Evolutionary conservation across 192 early-diverging fungal genomes (phyloP), one percentile per base, ranked within the genome.

Genomic region (Chytriomyces sp.): DNA sequence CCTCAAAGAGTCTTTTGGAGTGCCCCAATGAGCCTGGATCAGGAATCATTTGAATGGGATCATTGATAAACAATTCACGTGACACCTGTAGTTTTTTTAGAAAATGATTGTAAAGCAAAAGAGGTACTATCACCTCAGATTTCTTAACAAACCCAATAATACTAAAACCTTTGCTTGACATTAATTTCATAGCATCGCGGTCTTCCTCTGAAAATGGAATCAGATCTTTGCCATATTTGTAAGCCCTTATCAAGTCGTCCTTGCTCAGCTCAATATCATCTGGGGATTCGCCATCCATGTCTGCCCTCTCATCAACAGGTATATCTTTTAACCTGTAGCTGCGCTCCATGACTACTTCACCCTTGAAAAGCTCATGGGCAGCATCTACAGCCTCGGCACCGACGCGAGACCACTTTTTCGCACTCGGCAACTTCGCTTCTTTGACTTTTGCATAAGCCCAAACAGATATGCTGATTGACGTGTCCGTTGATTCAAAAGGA

Each of bases 171-270:
- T 88, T 87, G 12, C 30, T 65, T 2, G 89, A 89, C 6, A 74
- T 7, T 7, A 91, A 61, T 64, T 87, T 87, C 63, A 87, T 80
- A 5, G 83, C 80, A 19, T 86, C 83, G 56, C 87, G 79, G 79
- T 93, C 90, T 52, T 83, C 83, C 0, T 77, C 76, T 28, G 78
- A 78, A 37, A 91, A 84, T 8, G 87, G 89, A 6, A 93, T 82
- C 10, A 89, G 72, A 3, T 83, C 86, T 62, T 89, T 90, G 57
- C 91, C 91, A 64, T 87, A 91, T 53, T 77, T 77, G 74, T 91
- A 91, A 1, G 86, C 91, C 39, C 79, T 80, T 28, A 90, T 81
- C 0, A 91, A 76, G 49, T 88, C 86, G 25, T 85, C 80, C 58
- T 80, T 78, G 36, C 31, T 40, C 32, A 60, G 28, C 14, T 38